Evolutionary conservation across 345 rosid genomes (phyloP).

Genomic region (Cardamine occulta): DNA sequence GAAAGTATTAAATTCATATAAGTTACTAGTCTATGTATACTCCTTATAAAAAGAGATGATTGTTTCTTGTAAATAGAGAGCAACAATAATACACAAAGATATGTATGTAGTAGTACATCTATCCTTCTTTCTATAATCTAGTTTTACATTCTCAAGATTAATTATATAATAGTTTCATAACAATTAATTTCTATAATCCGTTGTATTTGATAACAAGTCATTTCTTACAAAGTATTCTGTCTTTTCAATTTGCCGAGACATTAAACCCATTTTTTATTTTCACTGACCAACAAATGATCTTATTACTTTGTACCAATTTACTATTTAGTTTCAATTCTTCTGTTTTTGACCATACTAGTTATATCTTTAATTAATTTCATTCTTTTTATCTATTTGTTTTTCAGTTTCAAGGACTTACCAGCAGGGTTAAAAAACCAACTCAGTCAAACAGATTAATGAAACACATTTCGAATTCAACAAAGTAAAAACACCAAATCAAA

Average conservation of each 20-base stretch:
- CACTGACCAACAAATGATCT: background rate
- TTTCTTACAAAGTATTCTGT: background rate
- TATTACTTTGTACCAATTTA: background rate
- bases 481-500: background rate
- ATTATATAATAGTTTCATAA: too few relatives aligned
- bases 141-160: too few relatives aligned
- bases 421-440: background rate
- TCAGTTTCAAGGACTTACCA: conserved; percentile 4
- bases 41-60: background rate
- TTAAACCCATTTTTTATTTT: background rate
- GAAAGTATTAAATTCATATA: background rate
- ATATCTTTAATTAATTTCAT: conserved; percentile 8
- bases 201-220: background rate
- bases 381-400: background rate
- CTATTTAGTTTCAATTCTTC: background rate
- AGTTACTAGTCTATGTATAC: background rate
- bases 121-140: too few relatives aligned
- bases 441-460: conserved; percentile 1
- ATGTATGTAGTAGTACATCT: too few relatives aligned
- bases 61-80: too few relatives aligned
- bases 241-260: background rate
- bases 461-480: conserved; percentile 2
- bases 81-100: too few relatives aligned
- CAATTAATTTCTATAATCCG: background rate
- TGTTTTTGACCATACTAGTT: conserved; percentile 17